Conservation (phyloP, 352 stramenopile species). For the Phytophthora multivora region DNA sequence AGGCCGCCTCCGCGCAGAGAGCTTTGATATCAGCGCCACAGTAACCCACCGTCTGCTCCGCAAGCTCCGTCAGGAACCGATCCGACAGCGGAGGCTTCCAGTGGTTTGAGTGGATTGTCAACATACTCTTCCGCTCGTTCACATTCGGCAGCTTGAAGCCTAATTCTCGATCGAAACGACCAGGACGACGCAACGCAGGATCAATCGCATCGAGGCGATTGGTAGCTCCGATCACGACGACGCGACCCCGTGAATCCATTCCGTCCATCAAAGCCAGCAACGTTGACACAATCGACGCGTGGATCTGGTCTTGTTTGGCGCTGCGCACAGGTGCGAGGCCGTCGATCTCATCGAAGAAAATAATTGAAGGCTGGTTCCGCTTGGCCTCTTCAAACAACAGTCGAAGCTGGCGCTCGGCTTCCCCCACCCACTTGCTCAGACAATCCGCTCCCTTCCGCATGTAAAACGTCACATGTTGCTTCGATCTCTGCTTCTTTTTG, state of each 20-base stretch:
- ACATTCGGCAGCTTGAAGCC: constrained; percentile 90
- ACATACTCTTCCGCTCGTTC: constrained; percentile 81
- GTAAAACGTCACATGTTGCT: constrained; percentile 91
- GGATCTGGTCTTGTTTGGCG: constrained; percentile 94
- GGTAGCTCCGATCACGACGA: constrained; percentile 98
- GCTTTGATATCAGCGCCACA: constrained; percentile 93
- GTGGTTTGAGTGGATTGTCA: constrained; percentile 87
- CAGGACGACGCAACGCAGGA: constrained; percentile 92
- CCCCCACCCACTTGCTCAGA: constrained; percentile 92
- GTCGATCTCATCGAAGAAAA: constrained; percentile 96
- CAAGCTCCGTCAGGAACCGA: constrained; percentile 74
- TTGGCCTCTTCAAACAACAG: constrained; percentile 92
- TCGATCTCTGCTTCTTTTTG: constrained; percentile 23
- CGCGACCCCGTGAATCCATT: constrained; percentile 83
- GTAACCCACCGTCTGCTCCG: constrained; percentile 87
- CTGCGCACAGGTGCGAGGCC: constrained; percentile 91
- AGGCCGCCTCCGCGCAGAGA: constrained; percentile 87
- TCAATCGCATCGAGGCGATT: constrained; percentile 97
- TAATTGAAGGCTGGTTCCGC: constrained; percentile 91
- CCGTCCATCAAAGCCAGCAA: constrained; percentile 94
- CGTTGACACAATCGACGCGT: constrained; percentile 93
- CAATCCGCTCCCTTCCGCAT: constrained; percentile 94
- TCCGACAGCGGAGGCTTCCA: constrained; percentile 82
- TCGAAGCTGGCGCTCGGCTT: constrained; percentile 90
- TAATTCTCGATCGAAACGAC: constrained; percentile 93